A percentile compares a stretch with the other conserved stretches of the same genome.
Conservation (phyloP, 2,329 filamentous ascomycete genomes). For the Pseudogymnoascus sp. region DNA sequence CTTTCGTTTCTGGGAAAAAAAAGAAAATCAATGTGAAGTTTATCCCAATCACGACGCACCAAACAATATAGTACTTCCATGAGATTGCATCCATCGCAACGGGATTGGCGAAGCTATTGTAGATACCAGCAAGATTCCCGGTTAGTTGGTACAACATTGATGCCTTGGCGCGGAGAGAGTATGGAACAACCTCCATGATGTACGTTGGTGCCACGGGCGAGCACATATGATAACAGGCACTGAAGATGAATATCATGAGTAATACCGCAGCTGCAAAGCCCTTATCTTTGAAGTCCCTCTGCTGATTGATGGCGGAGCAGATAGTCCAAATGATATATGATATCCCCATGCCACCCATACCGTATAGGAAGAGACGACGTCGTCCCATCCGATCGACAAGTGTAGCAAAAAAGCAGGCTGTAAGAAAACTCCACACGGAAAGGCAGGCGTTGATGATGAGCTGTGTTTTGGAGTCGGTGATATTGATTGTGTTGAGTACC, state of each 20-base stretch:
- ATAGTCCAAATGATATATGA: conserved; percentile 27
- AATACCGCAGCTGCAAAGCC: conserved; percentile 26
- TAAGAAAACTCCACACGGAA: conserved; percentile 26
- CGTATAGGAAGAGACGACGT: conserved; percentile 42
- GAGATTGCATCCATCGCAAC: conserved; percentile 14
- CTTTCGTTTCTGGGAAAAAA: conserved; percentile 56
- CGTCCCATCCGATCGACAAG: conserved; percentile 34
- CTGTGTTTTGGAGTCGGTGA: conserved; percentile 16
- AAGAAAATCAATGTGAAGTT: conserved; percentile 46
- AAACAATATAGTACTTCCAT: conserved; percentile 14
- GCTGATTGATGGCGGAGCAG: conserved; percentile 34
- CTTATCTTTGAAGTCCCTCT: conserved; percentile 28
- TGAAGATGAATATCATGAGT: conserved; percentile 29
- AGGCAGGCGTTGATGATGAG: conserved; percentile 25
- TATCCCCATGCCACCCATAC: conserved; percentile 26
- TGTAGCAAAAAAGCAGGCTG: conserved; percentile 21
- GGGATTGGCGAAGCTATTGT: conserved; percentile 16
- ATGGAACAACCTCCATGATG: conserved; percentile 36
- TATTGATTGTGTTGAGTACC: conserved; percentile 21
- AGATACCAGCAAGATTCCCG: conserved; percentile 23
- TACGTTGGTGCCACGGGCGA: conserved; percentile 37
- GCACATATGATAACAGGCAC: conserved; percentile 28
- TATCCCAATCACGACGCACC: conserved; percentile 2
- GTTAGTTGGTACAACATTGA: conserved; percentile 27
- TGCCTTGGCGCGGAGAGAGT: conserved; percentile 26